Conservation (phyloP, 345 rosid species). For the Populus pruinosa region DNA sequence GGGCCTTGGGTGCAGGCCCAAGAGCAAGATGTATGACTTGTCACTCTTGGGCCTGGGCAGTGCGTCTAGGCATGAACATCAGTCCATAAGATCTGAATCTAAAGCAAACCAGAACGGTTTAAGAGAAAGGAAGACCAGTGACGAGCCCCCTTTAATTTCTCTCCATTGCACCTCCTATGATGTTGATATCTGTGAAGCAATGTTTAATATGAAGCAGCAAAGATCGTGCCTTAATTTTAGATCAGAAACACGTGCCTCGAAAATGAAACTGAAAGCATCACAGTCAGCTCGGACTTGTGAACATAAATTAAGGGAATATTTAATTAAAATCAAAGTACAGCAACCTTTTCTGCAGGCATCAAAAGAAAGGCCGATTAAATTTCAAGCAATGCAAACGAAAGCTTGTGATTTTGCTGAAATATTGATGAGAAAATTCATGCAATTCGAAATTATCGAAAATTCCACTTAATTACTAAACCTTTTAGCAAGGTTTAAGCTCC, state of each 20-base stretch:
- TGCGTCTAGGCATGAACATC: too few relatives aligned
- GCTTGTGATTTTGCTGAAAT: neutral
- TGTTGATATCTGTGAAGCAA: neutral
- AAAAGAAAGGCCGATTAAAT: neutral
- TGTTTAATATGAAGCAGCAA: neutral
- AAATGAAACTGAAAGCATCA: neutral
- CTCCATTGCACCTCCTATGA: neutral
- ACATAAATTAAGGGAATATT: too few relatives aligned
- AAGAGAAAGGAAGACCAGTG: neutral
- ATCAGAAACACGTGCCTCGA: constrained; percentile 7
- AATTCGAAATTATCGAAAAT: too few relatives aligned
- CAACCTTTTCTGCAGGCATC: neutral
- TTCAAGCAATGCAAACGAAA: neutral
- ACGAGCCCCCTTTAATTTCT: neutral
- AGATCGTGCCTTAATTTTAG: neutral
- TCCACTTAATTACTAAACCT: too few relatives aligned
- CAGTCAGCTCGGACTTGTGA: neutral
- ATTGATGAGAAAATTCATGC: neutral
- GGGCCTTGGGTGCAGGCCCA: too few relatives aligned
- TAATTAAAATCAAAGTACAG: neutral
- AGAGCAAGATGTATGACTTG: too few relatives aligned
- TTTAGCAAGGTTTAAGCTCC: neutral
- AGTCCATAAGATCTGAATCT: neutral
- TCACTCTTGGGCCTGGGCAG: too few relatives aligned
- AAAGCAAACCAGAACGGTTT: neutral